These are phyloP conservation scores for Excoecaria agallocha DNA, from an alignment of 345 rosid genomes.

Conservation along the genomic window DNA sequence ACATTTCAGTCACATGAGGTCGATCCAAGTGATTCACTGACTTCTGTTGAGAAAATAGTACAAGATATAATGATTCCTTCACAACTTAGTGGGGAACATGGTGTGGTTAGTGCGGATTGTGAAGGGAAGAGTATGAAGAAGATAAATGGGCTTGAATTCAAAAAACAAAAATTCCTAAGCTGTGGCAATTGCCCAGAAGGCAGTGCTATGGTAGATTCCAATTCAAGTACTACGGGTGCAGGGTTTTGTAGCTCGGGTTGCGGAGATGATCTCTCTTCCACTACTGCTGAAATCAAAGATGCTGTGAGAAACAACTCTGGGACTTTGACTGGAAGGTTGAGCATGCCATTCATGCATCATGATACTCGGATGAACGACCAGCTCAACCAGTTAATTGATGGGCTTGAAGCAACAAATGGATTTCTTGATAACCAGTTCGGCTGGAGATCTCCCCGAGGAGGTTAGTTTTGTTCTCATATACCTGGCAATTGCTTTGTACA, in stretches of 20 bases:
- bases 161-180: constrained; percentile 40
- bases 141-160: constrained; percentile 42
- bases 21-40: constrained; percentile 60
- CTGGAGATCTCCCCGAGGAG: constrained; percentile 61
- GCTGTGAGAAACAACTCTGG: constrained; percentile 50
- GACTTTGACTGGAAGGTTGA: constrained; percentile 61
- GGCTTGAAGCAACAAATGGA: constrained; percentile 67
- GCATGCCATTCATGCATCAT: constrained; percentile 45
- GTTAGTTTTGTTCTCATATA: neutral
- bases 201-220: constrained; percentile 40
- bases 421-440: constrained; percentile 69
- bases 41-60: constrained; percentile 81
- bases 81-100: constrained; percentile 49
- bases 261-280: constrained; percentile 53
- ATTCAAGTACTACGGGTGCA: constrained; percentile 35
- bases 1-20: constrained; percentile 47
- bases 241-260: constrained; percentile 47
- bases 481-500: neutral
- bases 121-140: constrained; percentile 52
- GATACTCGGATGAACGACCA: constrained; percentile 57
- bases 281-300: constrained; percentile 60
- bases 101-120: constrained; percentile 52
- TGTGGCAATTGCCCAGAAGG: constrained; percentile 43
- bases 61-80: constrained; percentile 66
- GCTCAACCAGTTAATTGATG: constrained; percentile 61